These are phyloP conservation scores for Catharanthus roseus DNA, from an alignment of 257 asterid genomes.

Conservation along the genomic window DNA sequence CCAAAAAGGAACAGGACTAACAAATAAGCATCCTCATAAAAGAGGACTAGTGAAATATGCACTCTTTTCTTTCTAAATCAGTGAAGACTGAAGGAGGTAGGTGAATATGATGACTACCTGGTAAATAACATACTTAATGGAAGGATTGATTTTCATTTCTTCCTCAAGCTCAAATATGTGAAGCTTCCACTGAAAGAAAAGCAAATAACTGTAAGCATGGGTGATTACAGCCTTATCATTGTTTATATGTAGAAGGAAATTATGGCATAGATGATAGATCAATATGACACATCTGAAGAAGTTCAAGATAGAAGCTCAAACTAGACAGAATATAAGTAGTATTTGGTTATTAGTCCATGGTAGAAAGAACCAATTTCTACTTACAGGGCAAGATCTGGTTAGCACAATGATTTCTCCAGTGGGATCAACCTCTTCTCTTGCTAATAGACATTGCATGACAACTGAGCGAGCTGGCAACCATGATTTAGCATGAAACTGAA, in stretches of 20 bases:
- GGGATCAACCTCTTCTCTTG: constrained; percentile 24
- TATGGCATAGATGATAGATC: not conserved
- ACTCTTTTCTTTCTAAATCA: not conserved
- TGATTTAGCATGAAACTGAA: constrained; percentile 22
- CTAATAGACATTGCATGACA: constrained; percentile 23
- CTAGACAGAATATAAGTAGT: not conserved
- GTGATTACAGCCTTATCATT: not conserved
- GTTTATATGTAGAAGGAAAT: not conserved
- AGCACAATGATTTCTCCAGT: constrained; percentile 25
- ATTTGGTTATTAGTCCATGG: not conserved
- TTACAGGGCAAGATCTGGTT: constrained; percentile 27
- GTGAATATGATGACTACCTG: constrained; percentile 12
- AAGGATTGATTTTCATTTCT: constrained; percentile 26
- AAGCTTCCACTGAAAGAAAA: constrained; percentile 28
- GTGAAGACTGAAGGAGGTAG: not conserved
- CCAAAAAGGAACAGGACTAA: not conserved
- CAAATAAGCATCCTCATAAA: too few relatives aligned
- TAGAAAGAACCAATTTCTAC: constrained; percentile 9
- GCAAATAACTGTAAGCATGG: not conserved
- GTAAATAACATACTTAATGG: constrained; percentile 24
- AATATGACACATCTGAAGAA: not conserved
- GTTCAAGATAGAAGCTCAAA: not conserved
- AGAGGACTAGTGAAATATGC: not conserved
- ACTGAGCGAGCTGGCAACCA: constrained; percentile 28
- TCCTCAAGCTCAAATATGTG: constrained; percentile 30